Evolutionary conservation across 1,284 basidiomycete genomes (phyloP).

Genomic region (Austropuccinia psidii): DNA sequence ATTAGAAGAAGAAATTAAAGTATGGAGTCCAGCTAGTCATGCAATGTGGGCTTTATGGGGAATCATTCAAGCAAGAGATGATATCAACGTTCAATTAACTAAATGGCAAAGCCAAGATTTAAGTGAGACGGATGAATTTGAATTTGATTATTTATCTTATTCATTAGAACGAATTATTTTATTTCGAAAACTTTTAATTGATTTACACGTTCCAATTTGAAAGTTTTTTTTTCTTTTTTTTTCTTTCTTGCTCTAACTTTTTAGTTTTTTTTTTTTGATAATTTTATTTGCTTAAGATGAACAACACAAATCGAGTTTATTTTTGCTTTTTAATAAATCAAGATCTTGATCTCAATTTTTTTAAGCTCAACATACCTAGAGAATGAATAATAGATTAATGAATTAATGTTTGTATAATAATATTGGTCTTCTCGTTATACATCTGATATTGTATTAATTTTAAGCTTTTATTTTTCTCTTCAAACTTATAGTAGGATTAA

Average conservation of each 20-base stretch:
- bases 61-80: conserved; percentile 75
- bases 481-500: no score
- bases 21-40: conserved; percentile 80
- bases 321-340: no score
- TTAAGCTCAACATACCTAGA: no score
- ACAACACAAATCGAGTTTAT: no score
- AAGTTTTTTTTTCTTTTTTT: neutral
- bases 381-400: no score
- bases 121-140: conserved; percentile 55
- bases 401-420: no score
- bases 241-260: neutral
- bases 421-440: no score
- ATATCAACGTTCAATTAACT: conserved; percentile 50
- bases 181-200: conserved; percentile 37
- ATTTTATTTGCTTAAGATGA: no score
- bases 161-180: conserved; percentile 57
- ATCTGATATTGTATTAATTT: no score
- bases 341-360: no score
- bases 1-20: conserved; percentile 66
- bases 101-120: conserved; percentile 5
- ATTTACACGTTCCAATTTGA: neutral
- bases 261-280: neutral
- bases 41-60: conserved; percentile 90
- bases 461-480: no score
- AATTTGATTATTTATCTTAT: conserved; percentile 71